Evolutionary conservation across 1,284 basidiomycete species (phyloP), one percentile per base, ranked within the genome.

Genomic region (Ustilago xerochloae): DNA sequence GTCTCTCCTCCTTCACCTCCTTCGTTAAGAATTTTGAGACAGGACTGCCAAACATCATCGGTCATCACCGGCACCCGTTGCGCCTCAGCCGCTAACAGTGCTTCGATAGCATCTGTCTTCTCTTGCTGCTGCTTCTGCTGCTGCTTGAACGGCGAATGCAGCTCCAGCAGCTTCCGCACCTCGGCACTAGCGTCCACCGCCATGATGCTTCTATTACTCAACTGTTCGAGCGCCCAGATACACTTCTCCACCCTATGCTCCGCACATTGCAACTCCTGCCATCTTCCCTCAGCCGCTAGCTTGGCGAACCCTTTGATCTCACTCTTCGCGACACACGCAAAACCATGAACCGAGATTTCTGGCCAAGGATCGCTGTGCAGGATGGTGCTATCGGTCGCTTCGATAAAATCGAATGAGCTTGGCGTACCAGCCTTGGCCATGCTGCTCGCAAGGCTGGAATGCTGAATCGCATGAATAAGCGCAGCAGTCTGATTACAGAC

Each of bases 351-450:
- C 30, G 60, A 58, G 32, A 72, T 72, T 39, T 72, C 69, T 9
- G 63, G 51, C 69, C 69, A 72, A 6, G 69, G 69, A 48, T 72
- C 69, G 48, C 49, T 66, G 48, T 72, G 63, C 51, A 66, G 33
- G 24, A 72, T 54, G 4, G 63, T 63, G 22, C 59, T 59, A 15
- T 52, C 58, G 13, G 67, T 62, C 2, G 68, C 24, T 16, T 62
- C 41, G 51, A 71, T 61, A 29, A 62, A 65, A 22, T 58, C 58
- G 28, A 71, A 71, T 20, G 55, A 46, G 13, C 30, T 24, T 26
- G 36, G 49, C 15, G 16, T 53, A 20, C 6, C 22, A 32, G 10
- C 29, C n/a, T 49, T 33, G 51, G 24, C 6, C 20, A 32, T 13
- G 28, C 6, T 38, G 10, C 41, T 26, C 5, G 45, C 46, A 3